Evolutionary conservation across 148 eudicot species (phyloP), one percentile per base, ranked within the genome.

Genomic region (Amaranthus palmeri): DNA sequence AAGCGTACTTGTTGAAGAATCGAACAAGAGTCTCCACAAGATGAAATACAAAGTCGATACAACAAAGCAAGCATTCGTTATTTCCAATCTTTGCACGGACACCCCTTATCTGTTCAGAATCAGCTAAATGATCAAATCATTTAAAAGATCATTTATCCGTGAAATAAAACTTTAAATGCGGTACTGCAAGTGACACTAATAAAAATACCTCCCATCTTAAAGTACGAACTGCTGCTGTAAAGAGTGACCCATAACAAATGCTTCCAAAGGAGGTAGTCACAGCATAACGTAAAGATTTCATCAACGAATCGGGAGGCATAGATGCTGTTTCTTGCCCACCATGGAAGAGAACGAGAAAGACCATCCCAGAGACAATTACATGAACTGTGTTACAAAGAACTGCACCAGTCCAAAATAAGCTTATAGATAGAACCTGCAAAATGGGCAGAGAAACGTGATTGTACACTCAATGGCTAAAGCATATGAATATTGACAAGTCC

Each of bases 351-450:
- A 95, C 96, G 74, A 91, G 96, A 78, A 89, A 95, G 54, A 95
- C 97, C 88, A 91, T 88, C 17, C 98, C 98, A 4, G 98, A 95
- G 17, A 95, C 97, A 60, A 95, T 84, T 57, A 95, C 98, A 76
- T 95, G 98, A 56, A 95, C 91, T n/a, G 96, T 86, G 68, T 95
- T 95, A 76, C 98, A 91, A 10, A 95, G 82, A 77, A 95, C 98
- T 61, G 98, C 98, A 72, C 97, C 98, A 6, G 98, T 95, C 98
- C 98, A 95, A 74, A 95, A 95, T 66, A 95, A 86, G 76, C 98
- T 95, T 75, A 91, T 81, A 46, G 87, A 89, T 41, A 95, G 79
- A 36, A 95, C 93, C 98, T 95, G 93, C 81, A 74, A 10, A 45
- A 62, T 4, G 9, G n/a, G 43, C 4, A 54, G 12, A 58, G 66